Conservation (phyloP, 2,329 filamentous ascomycete species). For the Cryphonectria parasitica region DNA sequence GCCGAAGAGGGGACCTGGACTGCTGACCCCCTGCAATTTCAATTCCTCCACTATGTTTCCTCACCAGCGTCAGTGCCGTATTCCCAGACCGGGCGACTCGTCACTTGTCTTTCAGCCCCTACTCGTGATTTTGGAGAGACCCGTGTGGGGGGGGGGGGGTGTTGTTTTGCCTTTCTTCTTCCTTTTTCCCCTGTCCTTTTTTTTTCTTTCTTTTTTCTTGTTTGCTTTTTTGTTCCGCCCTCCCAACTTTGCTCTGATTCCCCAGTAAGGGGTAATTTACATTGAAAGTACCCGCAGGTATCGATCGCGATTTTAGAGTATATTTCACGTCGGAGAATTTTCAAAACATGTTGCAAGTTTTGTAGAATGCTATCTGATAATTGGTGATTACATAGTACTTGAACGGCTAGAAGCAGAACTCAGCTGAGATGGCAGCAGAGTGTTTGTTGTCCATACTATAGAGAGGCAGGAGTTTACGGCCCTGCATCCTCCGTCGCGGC, state of each 20-base stretch:
- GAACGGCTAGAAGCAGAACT: background rate
- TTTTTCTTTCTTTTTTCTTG: background rate
- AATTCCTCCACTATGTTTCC: constrained; percentile 18
- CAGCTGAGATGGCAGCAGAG: background rate
- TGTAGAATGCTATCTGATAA: background rate
- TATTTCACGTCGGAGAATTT: background rate
- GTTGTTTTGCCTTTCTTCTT: background rate
- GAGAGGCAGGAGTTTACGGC: background rate
- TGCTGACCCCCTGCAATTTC: constrained; percentile 27
- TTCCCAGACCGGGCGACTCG: background rate
- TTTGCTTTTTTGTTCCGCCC: background rate
- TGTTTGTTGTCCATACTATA: background rate
- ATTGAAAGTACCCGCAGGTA: background rate
- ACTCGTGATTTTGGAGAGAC: background rate
- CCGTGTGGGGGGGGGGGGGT: too few species aligned
- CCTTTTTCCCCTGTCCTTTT: too few species aligned
- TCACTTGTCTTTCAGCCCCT: background rate
- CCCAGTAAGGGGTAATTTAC: background rate
- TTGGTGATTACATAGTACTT: background rate
- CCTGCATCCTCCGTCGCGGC: background rate
- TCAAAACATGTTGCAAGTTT: background rate
- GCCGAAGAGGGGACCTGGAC: constrained; percentile 11
- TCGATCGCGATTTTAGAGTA: background rate
- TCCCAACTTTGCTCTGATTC: background rate
- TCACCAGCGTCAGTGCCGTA: constrained; percentile 16